Percentiles rank a stretch among this genome's conserved stretches.
phyloP scores from a whole-genome alignment of 2,329 filamentous ascomycete species.

The Balansia obtecta region DNA sequence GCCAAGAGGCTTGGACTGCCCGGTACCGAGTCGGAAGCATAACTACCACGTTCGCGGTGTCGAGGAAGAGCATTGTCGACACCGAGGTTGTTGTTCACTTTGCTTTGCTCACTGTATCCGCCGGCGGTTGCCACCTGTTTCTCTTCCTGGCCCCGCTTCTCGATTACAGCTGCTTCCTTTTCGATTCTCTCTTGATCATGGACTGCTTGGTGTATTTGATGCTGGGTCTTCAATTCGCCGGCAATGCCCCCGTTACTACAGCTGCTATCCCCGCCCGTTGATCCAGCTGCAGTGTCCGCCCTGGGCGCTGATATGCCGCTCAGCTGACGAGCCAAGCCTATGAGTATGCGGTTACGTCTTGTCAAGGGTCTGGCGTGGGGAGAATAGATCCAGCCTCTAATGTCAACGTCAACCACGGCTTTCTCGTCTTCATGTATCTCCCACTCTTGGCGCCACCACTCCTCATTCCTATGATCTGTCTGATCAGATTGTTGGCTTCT shows the following conservation, averaged over 20 bases:
- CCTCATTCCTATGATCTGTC: constrained; percentile 44
- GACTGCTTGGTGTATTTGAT: constrained; percentile 29
- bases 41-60: constrained; percentile 19
- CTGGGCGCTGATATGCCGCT: constrained; percentile 71
- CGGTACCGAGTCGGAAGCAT: constrained; percentile 27
- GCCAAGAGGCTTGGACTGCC: constrained; percentile 30
- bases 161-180: constrained; percentile 64
- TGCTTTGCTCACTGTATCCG: constrained; percentile 58
- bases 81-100: constrained; percentile 27
- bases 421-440: constrained; percentile 68
- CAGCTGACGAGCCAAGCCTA: constrained; percentile 75
- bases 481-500: constrained; percentile 17
- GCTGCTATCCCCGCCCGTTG: constrained; percentile 4
- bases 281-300: constrained; percentile 18
- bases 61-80: constrained; percentile 19
- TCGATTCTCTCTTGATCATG: constrained; percentile 55
- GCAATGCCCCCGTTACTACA: neutral
- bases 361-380: constrained; percentile 77
- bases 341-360: constrained; percentile 72
- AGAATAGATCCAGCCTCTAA: constrained; percentile 88
- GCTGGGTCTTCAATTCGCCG: constrained; percentile 12
- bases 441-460: constrained; percentile 72
- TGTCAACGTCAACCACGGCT: constrained; percentile 85
- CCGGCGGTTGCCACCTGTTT: constrained; percentile 58
- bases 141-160: constrained; percentile 58